Evolutionary conservation across 192 early-diverging fungal species (phyloP).

Genomic region (Coemansia furcata): DNA sequence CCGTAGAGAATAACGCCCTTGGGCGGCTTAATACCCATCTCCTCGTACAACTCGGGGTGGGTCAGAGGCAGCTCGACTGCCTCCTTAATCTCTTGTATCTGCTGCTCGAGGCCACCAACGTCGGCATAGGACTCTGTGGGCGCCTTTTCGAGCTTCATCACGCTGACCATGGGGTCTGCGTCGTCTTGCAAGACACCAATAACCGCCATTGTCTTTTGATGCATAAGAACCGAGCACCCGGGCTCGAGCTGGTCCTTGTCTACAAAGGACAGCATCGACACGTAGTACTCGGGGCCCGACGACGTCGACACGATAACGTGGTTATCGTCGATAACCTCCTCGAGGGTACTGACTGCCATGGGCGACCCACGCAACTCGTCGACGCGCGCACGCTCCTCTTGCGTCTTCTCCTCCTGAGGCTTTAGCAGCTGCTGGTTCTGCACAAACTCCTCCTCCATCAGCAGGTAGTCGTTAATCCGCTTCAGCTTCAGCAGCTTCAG

Average conservation of each 20-base stretch:
- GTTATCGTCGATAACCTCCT: slow-evolving; percentile 99
- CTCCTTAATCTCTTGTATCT: slow-evolving; percentile 98
- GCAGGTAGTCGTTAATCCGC: slow-evolving; percentile 96
- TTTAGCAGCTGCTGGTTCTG: slow-evolving; percentile 97
- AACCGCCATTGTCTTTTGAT: slow-evolving; percentile 88
- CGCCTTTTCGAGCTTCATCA: slow-evolving; percentile 99
- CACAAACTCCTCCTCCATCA: slow-evolving; percentile 99
- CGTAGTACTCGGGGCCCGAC: slow-evolving; percentile 95
- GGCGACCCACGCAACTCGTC: slow-evolving; percentile 96
- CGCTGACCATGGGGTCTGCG: slow-evolving; percentile 97
- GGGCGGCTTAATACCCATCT: slow-evolving; percentile 98
- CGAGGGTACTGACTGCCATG: slow-evolving; percentile 93
- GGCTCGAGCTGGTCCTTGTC: slow-evolving; percentile 99
- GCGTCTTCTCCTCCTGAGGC: slow-evolving; percentile 91
- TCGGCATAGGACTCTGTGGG: slow-evolving; percentile 98
- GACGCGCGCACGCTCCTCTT: slow-evolving; percentile 92
- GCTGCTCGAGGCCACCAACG: slow-evolving; percentile 94
- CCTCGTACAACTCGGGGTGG: slow-evolving; percentile 95
- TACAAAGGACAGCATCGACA: slow-evolving; percentile 96
- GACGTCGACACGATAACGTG: slow-evolving; percentile 96
- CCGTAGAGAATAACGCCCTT: slow-evolving; percentile 97
- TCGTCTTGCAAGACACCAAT: slow-evolving; percentile 96
- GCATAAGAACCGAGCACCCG: slow-evolving; percentile 90
- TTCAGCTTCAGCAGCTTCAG: slow-evolving; percentile 97
- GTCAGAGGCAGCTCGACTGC: slow-evolving; percentile 97